Evolutionary conservation across 129 eudicot species (phyloP), one percentile per base, ranked within the genome.

Genomic region (Helianthus tuberosus): DNA sequence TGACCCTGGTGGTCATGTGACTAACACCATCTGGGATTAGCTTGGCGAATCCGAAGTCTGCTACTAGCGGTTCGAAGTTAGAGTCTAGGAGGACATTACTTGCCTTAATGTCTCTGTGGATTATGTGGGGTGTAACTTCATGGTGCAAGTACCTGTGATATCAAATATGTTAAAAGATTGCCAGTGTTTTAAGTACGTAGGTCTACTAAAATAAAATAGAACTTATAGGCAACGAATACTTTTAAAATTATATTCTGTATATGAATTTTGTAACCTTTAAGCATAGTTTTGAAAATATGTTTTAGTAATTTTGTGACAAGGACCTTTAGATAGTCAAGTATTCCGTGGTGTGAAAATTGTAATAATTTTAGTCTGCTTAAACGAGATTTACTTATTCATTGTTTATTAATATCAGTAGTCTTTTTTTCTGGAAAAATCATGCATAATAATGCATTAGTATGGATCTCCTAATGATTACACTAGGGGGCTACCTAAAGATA

Each of bases 1-100:
- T 91, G 15, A 91, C 95, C 17, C 91, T 83, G 0, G 97, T 91
- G 12, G 97, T 91, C 97, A 91, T 82, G 83, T 91, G 97, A 74
- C 89, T 91, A 20, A 84, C 95, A 9, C 97, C 97, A 25, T 91
- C 97, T 3, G 97, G 97, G 65, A 91, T 88, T 47, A 91, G 88
- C 79, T 88, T 88, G 14, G 97, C 97, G 27, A 91, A 91, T 48
- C 95, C 97, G 23, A 91, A 91, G 23, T 91, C 97, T 3, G 97
- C 97, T 11, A 88, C 97, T 14, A 86, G 66, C 13, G 97, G 91
- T 25, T 91, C 91, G 66, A 88, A 91, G 68, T 88, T 78, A 4
- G 97, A 88, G 74, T 91, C 88, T 23, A 91, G 74, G 59, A 91
- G 89, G 25, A 91, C 95, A 47, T 91, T 91, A 63, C 97, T 91